Evolutionary conservation across 2,329 filamentous ascomycete species (phyloP).

Genomic region (Epicoccum sorghinum): DNA sequence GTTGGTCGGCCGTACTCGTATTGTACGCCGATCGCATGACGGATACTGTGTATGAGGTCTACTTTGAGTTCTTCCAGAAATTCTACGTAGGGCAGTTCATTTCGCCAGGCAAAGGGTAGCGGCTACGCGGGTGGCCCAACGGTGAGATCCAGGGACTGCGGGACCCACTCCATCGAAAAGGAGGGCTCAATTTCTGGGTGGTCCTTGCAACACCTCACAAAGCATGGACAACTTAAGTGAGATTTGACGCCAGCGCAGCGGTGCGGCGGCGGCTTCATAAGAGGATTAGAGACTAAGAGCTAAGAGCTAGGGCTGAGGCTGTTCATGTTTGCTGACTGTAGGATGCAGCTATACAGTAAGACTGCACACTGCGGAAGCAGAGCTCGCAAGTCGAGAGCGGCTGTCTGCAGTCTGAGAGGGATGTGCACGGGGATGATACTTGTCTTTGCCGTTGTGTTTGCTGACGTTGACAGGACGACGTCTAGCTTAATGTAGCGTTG

Average conservation of each 20-base stretch:
- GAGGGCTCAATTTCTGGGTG: slow-evolving; percentile 17
- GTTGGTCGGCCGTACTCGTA: not conserved
- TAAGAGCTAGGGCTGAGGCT: slow-evolving; percentile 9
- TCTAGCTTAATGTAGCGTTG: slow-evolving; percentile 16
- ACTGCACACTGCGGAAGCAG: slow-evolving; percentile 1
- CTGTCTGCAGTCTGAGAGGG: not conserved
- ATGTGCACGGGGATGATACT: slow-evolving; percentile 13
- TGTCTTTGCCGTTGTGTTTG: slow-evolving; percentile 8
- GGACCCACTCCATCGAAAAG: slow-evolving; percentile 16
- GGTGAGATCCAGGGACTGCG: slow-evolving; percentile 16
- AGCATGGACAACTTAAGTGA: slow-evolving; percentile 9
- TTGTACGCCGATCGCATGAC: not conserved
- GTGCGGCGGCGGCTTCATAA: slow-evolving; percentile 1
- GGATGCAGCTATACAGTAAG: slow-evolving; percentile 10
- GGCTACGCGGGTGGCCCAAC: slow-evolving; percentile 17
- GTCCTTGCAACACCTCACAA: slow-evolving; percentile 10
- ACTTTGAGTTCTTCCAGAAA: slow-evolving; percentile 8
- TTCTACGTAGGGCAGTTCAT: not conserved
- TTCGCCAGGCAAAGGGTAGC: slow-evolving; percentile 7
- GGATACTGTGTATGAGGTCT: not conserved
- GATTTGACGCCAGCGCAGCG: slow-evolving; percentile 13
- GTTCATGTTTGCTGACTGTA: not conserved
- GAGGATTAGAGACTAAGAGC: not conserved
- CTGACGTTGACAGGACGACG: slow-evolving; percentile 20
- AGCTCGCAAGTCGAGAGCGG: not conserved